These are phyloP conservation scores for Wickerhamomyces bisporus DNA, from an alignment of 805 yeast species.

Conservation along the genomic window DNA sequence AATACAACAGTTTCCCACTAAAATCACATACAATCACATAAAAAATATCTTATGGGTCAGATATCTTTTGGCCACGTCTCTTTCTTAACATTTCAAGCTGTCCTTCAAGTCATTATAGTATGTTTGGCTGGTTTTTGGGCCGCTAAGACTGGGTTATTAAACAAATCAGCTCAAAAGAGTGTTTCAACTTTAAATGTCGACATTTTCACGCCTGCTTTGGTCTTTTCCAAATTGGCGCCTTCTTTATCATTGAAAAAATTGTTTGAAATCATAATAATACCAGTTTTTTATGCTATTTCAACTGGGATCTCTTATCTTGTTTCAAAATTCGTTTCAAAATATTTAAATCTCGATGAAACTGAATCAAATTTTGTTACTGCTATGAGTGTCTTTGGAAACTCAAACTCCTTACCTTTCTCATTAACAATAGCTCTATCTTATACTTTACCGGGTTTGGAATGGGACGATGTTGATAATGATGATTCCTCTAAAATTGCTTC, in stretches of 20 bases:
- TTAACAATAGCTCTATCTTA: slow-evolving; percentile 74
- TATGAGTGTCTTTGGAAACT: slow-evolving; percentile 95
- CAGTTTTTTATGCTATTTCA: slow-evolving; percentile 76
- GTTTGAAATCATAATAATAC: slow-evolving; percentile 76
- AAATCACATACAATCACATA: too few species aligned
- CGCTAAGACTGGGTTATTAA: slow-evolving; percentile 66
- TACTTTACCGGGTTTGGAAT: slow-evolving; percentile 66
- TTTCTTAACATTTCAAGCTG: slow-evolving; percentile 84
- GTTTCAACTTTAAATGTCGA: slow-evolving; percentile 80
- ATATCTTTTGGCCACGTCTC: slow-evolving; percentile 26
- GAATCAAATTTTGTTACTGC: slow-evolving; percentile 92
- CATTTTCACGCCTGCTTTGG: slow-evolving; percentile 91
- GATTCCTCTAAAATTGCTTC: slow-evolving; percentile 66
- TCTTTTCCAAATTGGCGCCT: slow-evolving; percentile 74
- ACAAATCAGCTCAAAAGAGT: slow-evolving; percentile 68
- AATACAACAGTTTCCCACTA: too few species aligned
- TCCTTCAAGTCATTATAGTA: slow-evolving; percentile 81
- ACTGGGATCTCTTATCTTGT: slow-evolving; percentile 69
- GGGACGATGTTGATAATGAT: slow-evolving; percentile 71
- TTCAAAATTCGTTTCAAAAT: slow-evolving; percentile 48
- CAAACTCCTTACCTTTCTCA: slow-evolving; percentile 92
- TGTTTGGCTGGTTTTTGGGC: slow-evolving; percentile 85
- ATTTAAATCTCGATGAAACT: slow-evolving; percentile 57
- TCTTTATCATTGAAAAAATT: slow-evolving; percentile 69
- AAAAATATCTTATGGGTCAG: slow-evolving; percentile 1